Base-by-base conservation (phyloP, 1,284 basidiomycete genomes). In the Acaromyces ingoldii region DNA sequence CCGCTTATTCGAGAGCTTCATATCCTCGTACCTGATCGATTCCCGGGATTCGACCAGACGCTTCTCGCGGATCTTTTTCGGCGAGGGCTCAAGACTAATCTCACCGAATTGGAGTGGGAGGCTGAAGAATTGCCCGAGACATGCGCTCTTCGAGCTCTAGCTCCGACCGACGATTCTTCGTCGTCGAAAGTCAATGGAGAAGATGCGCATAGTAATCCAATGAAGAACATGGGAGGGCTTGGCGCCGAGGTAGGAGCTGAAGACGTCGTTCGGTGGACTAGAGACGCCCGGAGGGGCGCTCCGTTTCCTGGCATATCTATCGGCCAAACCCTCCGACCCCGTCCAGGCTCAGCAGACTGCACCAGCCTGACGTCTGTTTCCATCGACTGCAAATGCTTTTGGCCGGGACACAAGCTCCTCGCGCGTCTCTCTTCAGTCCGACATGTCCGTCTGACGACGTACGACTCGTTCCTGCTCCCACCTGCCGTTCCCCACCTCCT, bases 391-490 rank as follows among this genome's bases (percentile, higher is more conserved):
- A 33, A 13, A 11, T 22, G 45, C 46, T 41, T 47, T 7, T 38
- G 21, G 33, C 21, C 43, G 17, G 50, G 49, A 11, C 25, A 53
- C 24, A 11, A 28, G 10, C 21, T 22, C 19, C 34, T 52, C 2
- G 17, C 33, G 17, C 28, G 30, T 24, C 40, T 57, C 24, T 6
- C 33, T 6, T n/a, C 31, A 4, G 29, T 57, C 4, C 33, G 38
- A 17, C 43, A 49, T 17, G 42, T 57, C 6, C 29, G 33, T 15
- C 43, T 57, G n/a, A 57, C 52, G 26, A 29, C 33, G 13, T 57
- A 43, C 46, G 55, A 57, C 40, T 34, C 42, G 11, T 40, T 48
- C 29, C 38, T 57, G 26, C 52, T 57, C 9, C 52, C 52, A 7
- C 46, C 38, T 13, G 50, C 53, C 30, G 17, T 57, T 19, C 47